These are phyloP conservation scores for Athelia psychrophila DNA, from an alignment of 1,284 basidiomycete genomes.

Conservation along the genomic window DNA sequence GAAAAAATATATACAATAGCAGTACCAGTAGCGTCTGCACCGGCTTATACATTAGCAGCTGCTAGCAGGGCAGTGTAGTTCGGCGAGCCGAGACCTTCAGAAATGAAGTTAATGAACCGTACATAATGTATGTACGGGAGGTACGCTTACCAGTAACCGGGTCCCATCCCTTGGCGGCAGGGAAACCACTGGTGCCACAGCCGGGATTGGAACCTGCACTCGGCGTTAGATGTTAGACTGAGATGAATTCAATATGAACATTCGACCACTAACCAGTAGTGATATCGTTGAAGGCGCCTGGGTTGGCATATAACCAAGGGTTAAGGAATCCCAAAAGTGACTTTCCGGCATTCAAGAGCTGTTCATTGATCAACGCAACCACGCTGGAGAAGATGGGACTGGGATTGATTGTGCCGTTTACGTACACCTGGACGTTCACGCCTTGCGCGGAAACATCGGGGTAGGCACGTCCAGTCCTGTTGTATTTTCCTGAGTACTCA, in stretches of 20 bases:
- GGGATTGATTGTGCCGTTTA: slow-evolving; percentile 7
- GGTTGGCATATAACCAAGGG: slow-evolving; percentile 20
- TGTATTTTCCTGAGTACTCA: background rate
- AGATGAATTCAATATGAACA: no score
- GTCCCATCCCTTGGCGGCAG: slow-evolving; percentile 26
- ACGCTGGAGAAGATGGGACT: slow-evolving; percentile 34
- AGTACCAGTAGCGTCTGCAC: no score
- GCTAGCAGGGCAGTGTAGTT: no score
- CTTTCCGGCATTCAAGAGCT: slow-evolving; percentile 25
- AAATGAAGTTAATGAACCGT: no score
- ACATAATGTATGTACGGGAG: background rate
- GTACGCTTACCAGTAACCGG: slow-evolving; percentile 10
- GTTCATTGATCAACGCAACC: slow-evolving; percentile 37
- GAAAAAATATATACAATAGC: no score
- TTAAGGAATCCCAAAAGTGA: slow-evolving; percentile 37
- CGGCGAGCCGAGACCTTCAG: no score
- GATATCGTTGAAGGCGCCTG: slow-evolving; percentile 2
- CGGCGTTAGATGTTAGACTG: no score
- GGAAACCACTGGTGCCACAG: slow-evolving; percentile 26
- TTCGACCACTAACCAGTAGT: no score
- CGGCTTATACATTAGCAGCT: no score
- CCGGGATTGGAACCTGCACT: slow-evolving; percentile 20
- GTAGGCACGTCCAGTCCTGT: slow-evolving; percentile 29
- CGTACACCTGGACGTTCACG: slow-evolving; percentile 15
- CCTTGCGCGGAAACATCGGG: slow-evolving; percentile 36